Evolutionary conservation across 2,329 filamentous ascomycete species (phyloP).

Genomic region (Trichoderma atroviride): DNA sequence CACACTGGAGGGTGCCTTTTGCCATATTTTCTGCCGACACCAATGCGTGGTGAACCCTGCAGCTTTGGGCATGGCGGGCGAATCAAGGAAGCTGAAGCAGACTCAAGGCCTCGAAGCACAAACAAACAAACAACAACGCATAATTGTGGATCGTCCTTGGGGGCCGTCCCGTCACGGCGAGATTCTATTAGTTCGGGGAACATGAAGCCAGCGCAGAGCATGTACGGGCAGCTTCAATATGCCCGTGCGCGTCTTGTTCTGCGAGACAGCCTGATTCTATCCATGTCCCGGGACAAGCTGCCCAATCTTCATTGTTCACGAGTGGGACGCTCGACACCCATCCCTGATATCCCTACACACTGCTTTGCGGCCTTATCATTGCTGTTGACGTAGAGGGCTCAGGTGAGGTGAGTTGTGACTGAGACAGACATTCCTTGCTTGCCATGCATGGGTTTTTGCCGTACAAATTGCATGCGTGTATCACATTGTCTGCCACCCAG

Average conservation of each 20-base stretch:
- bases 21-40: not conserved
- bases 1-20: not conserved
- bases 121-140: not conserved
- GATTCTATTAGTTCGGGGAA: not conserved
- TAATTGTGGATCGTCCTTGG: not conserved
- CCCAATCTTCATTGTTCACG: not conserved
- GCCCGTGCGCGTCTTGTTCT: not conserved
- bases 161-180: not conserved
- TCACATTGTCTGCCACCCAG: not conserved
- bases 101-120: not conserved
- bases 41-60: not conserved
- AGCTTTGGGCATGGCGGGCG: not conserved
- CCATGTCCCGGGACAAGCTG: not conserved
- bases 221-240: not conserved
- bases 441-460: not conserved
- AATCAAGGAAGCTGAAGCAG: not conserved
- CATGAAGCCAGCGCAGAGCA: not conserved
- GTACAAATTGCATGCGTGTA: not conserved
- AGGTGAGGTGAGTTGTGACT: constrained; percentile 3
- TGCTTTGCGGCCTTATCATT: not conserved
- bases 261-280: not conserved
- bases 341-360: not conserved
- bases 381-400: not conserved
- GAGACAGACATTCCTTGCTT: constrained; percentile 3
- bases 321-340: not conserved